phyloP scores from a whole-genome alignment of 1,284 basidiomycete genomes.

The Meripilus lineatus region DNA sequence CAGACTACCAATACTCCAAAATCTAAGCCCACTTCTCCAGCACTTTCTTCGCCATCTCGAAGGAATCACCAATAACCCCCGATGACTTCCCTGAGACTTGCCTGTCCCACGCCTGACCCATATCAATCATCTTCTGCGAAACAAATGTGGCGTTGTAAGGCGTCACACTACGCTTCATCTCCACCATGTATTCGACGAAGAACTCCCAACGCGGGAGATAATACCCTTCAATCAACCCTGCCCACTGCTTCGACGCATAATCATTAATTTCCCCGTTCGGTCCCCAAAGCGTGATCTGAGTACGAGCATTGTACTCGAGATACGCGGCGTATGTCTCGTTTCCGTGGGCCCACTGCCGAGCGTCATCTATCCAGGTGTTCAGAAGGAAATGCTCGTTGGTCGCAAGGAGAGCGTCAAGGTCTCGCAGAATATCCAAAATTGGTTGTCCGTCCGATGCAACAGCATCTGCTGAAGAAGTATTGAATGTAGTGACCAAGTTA shows the following conservation, averaged over 20 bases:
- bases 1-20: too few relatives aligned
- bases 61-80: slow-evolving; percentile 22
- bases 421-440: slow-evolving; percentile 28
- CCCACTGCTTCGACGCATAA: slow-evolving; percentile 44
- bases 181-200: slow-evolving; percentile 32
- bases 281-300: slow-evolving; percentile 44
- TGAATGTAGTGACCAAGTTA: slow-evolving; percentile 26
- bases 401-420: slow-evolving; percentile 33
- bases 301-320: slow-evolving; percentile 37
- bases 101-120: slow-evolving; percentile 31
- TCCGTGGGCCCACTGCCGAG: slow-evolving; percentile 24
- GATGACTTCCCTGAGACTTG: slow-evolving; percentile 24
- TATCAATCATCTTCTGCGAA: slow-evolving; percentile 26
- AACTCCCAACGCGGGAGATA: slow-evolving; percentile 33
- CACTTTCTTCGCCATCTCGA: slow-evolving; percentile 20
- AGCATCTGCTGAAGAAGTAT: slow-evolving; percentile 17
- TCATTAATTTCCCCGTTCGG: slow-evolving; percentile 38
- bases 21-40: slow-evolving; percentile 19
- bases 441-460: slow-evolving; percentile 22
- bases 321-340: slow-evolving; percentile 28
- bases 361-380: slow-evolving; percentile 34
- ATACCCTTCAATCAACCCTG: slow-evolving; percentile 35
- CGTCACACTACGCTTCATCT: slow-evolving; percentile 22
- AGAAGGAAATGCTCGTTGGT: slow-evolving; percentile 34
- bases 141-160: too few relatives aligned